A percentile compares a stretch with the other conserved stretches of the same genome.
Evolutionary conservation across 345 rosid species (phyloP).

Genomic region (Firmiana major): DNA sequence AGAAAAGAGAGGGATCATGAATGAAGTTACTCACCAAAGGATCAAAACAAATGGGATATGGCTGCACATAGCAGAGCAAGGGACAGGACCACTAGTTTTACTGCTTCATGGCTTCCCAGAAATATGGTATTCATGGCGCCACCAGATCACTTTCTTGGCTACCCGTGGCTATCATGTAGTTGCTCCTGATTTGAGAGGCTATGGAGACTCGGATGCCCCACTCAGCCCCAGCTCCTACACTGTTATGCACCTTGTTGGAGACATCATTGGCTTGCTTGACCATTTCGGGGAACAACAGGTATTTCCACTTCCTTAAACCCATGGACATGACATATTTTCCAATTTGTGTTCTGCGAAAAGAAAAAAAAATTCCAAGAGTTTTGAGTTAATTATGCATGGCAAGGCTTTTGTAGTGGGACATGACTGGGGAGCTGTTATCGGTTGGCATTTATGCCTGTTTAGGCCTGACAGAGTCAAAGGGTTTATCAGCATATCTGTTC

Average conservation of each 20-base stretch:
- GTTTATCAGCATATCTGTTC: slow-evolving; percentile 41
- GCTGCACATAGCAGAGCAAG: slow-evolving; percentile 49
- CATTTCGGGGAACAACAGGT: slow-evolving; percentile 52
- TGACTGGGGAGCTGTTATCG: slow-evolving; percentile 65
- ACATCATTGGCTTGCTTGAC: slow-evolving; percentile 49
- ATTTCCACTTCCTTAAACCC: background rate
- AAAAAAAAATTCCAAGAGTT: background rate
- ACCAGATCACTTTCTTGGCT: slow-evolving; percentile 54
- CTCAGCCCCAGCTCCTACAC: slow-evolving; percentile 42
- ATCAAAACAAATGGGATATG: slow-evolving; percentile 21
- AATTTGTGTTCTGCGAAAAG: background rate
- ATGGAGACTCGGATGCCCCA: slow-evolving; percentile 56
- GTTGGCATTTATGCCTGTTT: slow-evolving; percentile 47
- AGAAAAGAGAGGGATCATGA: slow-evolving; percentile 1
- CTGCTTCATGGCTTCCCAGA: slow-evolving; percentile 79
- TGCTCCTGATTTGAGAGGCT: slow-evolving; percentile 72
- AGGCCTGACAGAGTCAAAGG: slow-evolving; percentile 62
- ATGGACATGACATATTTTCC: background rate
- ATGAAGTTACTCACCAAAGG: slow-evolving; percentile 9
- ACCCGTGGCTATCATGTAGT: slow-evolving; percentile 53
- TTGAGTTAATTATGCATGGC: background rate
- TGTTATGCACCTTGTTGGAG: slow-evolving; percentile 49
- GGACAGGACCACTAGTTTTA: slow-evolving; percentile 54
- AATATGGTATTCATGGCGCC: slow-evolving; percentile 73
- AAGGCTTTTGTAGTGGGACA: slow-evolving; percentile 69